Base-by-base conservation (phyloP, 371 early-diverging fungal genomes). In the Apophysomyces ossiformis region DNA sequence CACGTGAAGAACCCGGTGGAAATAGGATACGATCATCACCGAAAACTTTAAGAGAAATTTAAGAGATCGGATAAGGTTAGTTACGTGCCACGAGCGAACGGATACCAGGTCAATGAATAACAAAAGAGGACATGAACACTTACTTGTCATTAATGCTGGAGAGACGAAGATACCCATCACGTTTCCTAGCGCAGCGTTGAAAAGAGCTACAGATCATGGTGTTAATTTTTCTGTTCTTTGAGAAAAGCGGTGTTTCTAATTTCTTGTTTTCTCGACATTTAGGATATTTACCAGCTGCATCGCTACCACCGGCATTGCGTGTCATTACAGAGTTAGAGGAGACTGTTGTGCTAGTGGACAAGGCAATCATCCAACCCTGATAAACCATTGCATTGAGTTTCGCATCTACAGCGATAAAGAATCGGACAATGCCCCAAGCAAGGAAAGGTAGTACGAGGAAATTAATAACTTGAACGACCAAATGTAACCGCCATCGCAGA, bases 241-340 rank as follows among this genome's bases (percentile, higher is more conserved):
- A 37, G 21, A 32, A 59, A 8, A 61, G 44, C 32, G 18, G 15
- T 39, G 37, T 64, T 37, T 57, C 35, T 50, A 16, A 12, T 37
- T 57, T 18, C 39, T 12, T n/a, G 62, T 4, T 58, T 26, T 21
- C 7, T 5, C 15, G 16, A 18, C 8, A 45, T 32, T 43, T 32
- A 54, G 46, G 35, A 21, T 43, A 18, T 18, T 58, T 72, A 78
- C 78, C 81, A 56, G 73, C 76, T 39, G 88, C 83, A 68, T 90
- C 91, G 68, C 86, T 90, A 37, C 93, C 91, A 37, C 75, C 71
- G 0, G 91, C 89, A 64, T 87, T 87, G 47, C 87, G 81, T 15
- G 93, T 92, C 91, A 91, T 91, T 68, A 91, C 82, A 1, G 87
- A 86, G 72, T 91, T 91, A n/a, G 93, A 91, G 8, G 90, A 88